phyloP scores from a whole-genome alignment of 805 yeast species.

The Saccharomycopsis sp. region DNA sequence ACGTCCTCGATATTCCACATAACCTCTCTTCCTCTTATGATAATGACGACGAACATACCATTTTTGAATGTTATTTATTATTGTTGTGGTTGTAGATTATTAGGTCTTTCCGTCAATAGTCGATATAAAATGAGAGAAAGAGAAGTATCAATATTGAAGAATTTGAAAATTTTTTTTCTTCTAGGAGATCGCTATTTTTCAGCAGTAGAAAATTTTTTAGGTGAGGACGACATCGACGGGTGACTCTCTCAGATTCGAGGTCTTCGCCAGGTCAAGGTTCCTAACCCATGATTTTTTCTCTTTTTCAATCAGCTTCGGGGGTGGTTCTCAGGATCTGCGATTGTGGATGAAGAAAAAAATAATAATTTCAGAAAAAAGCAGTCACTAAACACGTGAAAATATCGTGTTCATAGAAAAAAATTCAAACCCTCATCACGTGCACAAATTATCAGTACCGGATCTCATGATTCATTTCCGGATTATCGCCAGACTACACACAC shows the following conservation, averaged over 20 bases:
- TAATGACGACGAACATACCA: neutral
- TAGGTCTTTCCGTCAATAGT: neutral
- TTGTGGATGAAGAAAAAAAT: too few relatives aligned
- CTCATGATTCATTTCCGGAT: too few relatives aligned
- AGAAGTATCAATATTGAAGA: neutral
- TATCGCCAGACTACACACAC: too few relatives aligned
- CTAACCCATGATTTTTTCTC: neutral
- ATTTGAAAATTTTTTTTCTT: neutral
- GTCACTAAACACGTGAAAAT: too few relatives aligned
- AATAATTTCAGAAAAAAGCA: too few relatives aligned
- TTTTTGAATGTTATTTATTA: neutral
- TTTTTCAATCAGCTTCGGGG: too few relatives aligned
- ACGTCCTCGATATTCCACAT: too few relatives aligned
- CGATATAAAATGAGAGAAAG: neutral
- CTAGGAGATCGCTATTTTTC: neutral
- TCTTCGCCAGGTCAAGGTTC: neutral
- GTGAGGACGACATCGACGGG: neutral
- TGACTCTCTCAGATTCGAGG: neutral
- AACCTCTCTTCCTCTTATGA: neutral
- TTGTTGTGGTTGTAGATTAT: neutral
- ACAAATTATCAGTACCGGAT: too few relatives aligned
- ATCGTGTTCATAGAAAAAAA: too few relatives aligned
- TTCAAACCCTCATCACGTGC: too few relatives aligned
- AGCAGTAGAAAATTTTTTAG: neutral
- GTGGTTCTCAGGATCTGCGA: too few relatives aligned